phyloP scores from a whole-genome alignment of 441 rosid genomes.

The Gossypium davidsonii region DNA sequence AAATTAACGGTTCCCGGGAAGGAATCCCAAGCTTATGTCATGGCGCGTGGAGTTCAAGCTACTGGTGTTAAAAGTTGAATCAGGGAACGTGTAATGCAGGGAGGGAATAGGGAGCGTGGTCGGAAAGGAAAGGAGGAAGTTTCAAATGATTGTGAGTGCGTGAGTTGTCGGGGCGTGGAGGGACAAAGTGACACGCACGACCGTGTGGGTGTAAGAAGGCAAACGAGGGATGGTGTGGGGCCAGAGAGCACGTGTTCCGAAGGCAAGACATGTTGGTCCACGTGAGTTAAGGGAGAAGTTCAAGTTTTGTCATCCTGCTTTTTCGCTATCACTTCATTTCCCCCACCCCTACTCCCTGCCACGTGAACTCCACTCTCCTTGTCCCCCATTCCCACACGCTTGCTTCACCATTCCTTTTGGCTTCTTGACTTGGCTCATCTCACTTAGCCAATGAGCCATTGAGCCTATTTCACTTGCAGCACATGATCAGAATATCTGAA shows the following conservation, averaged over 20 bases:
- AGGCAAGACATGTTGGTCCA: conserved; percentile 64
- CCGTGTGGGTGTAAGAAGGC: conserved; percentile 17
- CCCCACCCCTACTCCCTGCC: conserved; percentile 25
- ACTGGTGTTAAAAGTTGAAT: neutral
- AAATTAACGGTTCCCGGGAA: neutral
- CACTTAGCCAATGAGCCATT: neutral
- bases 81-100: neutral
- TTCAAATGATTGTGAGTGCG: conserved; percentile 59
- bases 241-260: conserved; percentile 53
- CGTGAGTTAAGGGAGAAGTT: conserved; percentile 36
- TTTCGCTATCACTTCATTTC: conserved; percentile 19
- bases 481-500: neutral
- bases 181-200: conserved; percentile 55
- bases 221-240: conserved; percentile 13
- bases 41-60: neutral
- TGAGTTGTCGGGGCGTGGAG: conserved; percentile 47
- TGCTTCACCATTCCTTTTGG: neutral
- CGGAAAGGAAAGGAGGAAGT: neutral
- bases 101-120: neutral
- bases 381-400: conserved; percentile 6
- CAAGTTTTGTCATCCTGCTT: conserved; percentile 28
- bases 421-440: neutral
- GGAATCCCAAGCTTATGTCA: neutral
- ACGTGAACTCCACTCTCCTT: conserved; percentile 47
- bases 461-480: neutral